Evolutionary conservation across 139 green algal genomes (phyloP).

Genomic region (Haematococcus lacustris): DNA sequence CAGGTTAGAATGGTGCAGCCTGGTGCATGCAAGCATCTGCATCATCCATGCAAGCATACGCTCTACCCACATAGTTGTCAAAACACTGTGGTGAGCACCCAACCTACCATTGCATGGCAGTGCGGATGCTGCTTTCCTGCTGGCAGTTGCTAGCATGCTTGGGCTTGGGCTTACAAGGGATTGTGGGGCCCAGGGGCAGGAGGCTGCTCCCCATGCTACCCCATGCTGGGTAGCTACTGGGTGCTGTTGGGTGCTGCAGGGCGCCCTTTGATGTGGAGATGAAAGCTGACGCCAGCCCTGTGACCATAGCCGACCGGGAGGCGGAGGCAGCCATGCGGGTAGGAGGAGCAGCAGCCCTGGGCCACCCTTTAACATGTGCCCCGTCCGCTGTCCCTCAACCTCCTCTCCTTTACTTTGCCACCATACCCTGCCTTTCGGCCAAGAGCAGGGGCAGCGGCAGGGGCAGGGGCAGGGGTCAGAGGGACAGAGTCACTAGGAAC

Average conservation of each 20-base stretch:
- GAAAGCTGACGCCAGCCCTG: slow-evolving; percentile 74
- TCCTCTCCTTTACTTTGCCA: too few species aligned
- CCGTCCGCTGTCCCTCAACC: too few species aligned
- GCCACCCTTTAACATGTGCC: too few species aligned
- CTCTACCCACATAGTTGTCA: neutral
- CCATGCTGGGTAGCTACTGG: neutral
- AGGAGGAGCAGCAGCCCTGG: too few species aligned
- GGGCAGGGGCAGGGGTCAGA: too few species aligned
- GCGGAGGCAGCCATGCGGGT: slow-evolving; percentile 76
- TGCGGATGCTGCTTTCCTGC: neutral
- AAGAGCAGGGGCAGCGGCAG: too few species aligned
- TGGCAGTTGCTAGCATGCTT: neutral
- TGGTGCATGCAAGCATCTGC: neutral
- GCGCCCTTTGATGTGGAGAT: slow-evolving; percentile 62
- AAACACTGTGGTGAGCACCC: neutral
- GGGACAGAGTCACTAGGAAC: too few species aligned
- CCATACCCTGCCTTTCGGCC: too few species aligned
- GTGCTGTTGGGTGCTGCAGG: slow-evolving; percentile 11
- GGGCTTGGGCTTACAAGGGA: neutral
- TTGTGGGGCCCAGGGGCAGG: neutral
- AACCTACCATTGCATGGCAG: neutral
- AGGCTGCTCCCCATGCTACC: neutral
- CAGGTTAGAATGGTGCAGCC: slow-evolving; percentile 24
- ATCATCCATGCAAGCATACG: neutral
- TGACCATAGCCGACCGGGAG: slow-evolving; percentile 73